These are phyloP conservation scores for Aureobasidium pullulans DNA, from an alignment of 2,329 filamentous ascomycete genomes.

Conservation along the genomic window DNA sequence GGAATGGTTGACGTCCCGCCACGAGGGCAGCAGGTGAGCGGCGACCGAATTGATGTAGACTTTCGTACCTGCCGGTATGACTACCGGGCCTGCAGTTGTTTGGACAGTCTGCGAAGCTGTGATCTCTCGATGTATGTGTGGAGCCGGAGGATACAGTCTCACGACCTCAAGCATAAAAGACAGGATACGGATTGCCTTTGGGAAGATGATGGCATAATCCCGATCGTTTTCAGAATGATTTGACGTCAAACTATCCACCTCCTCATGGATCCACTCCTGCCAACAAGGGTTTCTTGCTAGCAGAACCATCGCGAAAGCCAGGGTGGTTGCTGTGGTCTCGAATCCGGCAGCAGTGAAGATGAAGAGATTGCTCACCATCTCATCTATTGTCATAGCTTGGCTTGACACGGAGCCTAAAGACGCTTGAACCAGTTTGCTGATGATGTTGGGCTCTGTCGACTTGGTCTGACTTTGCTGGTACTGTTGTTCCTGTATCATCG, in stretches of 20 bases:
- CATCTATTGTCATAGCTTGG: conserved; percentile 28
- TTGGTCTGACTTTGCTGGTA: not conserved
- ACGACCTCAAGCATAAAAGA: conserved; percentile 46
- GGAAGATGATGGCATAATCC: conserved; percentile 33
- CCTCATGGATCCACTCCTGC: conserved; percentile 47
- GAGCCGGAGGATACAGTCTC: conserved; percentile 34
- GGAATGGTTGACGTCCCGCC: conserved; percentile 20
- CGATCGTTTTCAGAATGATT: conserved; percentile 20
- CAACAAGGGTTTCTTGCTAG: conserved; percentile 37
- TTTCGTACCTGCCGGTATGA: not conserved
- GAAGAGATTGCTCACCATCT: conserved; percentile 40
- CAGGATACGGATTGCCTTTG: conserved; percentile 36
- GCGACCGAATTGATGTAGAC: conserved; percentile 16
- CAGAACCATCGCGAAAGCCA: conserved; percentile 43
- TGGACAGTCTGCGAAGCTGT: conserved; percentile 25
- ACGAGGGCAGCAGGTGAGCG: conserved; percentile 3
- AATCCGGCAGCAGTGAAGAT: conserved; percentile 42
- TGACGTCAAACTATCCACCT: conserved; percentile 33
- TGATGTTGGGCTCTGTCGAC: not conserved
- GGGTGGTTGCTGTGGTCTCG: conserved; percentile 44
- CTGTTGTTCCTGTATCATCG: conserved; percentile 14
- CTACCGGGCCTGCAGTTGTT: conserved; percentile 17
- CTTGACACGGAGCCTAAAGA: not conserved
- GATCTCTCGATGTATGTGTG: conserved; percentile 32
- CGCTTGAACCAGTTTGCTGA: not conserved